Evolutionary conservation across 2,329 filamentous ascomycete genomes (phyloP), one percentile per base, ranked within the genome.

Genomic region (Diaporthe citrichinensis): DNA sequence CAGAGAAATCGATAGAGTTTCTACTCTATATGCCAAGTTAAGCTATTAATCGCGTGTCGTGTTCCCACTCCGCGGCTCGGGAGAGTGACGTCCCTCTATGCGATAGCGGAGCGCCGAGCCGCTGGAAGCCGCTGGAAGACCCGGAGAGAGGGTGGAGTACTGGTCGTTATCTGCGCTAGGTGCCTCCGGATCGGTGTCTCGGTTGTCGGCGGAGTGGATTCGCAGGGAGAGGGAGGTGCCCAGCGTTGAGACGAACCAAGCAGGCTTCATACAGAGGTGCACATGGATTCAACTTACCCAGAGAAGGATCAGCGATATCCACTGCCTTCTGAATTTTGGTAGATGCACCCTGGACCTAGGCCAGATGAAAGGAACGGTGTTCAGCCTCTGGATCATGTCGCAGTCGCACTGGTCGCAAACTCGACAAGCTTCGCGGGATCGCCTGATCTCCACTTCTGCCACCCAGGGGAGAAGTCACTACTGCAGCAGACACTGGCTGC

Each of bases 81-180:
- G 39, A 39, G 57, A 25, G n/a, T 57, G 51, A 51, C 58, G 4
- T 67, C 25, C 25, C 12, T 2, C 41, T 15, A 34, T 23, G 75
- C 75, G 75, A 74, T 76, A 76, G 55, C 75, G 75, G 75, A 74
- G 75, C 28, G 44, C 41, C 15, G 71, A 72, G 71, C 55, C 14
- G 36, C 46, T 57, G 34, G 23, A 23, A 15, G 20, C n/a, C n/a
- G n/a, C n/a, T n/a, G n/a, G n/a, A n/a, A n/a, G n/a, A 25, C 71
- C 71, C 25, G 34, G 49, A 46, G 7, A 14, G 23, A 55, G 8
- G 31, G 69, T 61, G 69, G 71, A 55, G 71, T n/a, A 25, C 31
- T 68, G 23, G 12, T 25, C 23, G 7, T 25, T 41, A 34, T 65
- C 6, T 28, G 46, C 34, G 46, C 65, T 39, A 69, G 34, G 17